Percentiles rank a stretch among this genome's conserved stretches.
phyloP scores from a whole-genome alignment of 1,284 basidiomycete species.

The Pseudozyma tsukubaensis region DNA sequence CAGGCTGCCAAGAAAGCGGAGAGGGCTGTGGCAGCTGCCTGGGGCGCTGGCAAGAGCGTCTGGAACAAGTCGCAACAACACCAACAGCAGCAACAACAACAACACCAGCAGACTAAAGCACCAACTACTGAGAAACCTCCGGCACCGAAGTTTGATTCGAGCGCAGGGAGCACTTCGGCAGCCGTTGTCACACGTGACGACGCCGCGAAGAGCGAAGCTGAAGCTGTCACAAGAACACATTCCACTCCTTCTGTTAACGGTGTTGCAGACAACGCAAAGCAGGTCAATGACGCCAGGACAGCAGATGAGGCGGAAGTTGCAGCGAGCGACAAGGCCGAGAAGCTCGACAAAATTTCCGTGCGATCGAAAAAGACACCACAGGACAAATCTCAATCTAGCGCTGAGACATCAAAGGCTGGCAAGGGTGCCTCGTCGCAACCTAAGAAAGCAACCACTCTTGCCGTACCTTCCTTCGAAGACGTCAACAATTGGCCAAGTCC shows the following conservation, averaged over 20 bases:
- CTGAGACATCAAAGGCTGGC: slow-evolving; percentile 10
- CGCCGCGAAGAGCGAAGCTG: not conserved
- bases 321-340: not conserved
- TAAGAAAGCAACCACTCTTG: not conserved
- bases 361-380: slow-evolving; percentile 8
- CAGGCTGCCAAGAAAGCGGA: slow-evolving; percentile 50
- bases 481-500: slow-evolving; percentile 49
- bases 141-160: not conserved
- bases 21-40: slow-evolving; percentile 44
- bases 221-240: not conserved
- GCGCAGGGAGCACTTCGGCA: not conserved
- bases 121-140: not conserved
- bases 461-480: slow-evolving; percentile 39
- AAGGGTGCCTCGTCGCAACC: slow-evolving; percentile 4
- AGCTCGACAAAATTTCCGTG: not conserved
- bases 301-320: not conserved
- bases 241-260: slow-evolving; percentile 1
- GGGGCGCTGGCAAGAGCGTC: slow-evolving; percentile 50
- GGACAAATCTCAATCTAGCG: not conserved
- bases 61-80: slow-evolving; percentile 44
- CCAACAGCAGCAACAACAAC: slow-evolving; percentile 18
- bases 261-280: not conserved
- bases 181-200: not conserved
- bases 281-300: not conserved
- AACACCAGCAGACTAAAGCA: slow-evolving; percentile 3